Percentiles rank a stretch among this genome's conserved stretches.
Conservation (phyloP, 1,284 basidiomycete species). For the Leccinum huronense region DNA sequence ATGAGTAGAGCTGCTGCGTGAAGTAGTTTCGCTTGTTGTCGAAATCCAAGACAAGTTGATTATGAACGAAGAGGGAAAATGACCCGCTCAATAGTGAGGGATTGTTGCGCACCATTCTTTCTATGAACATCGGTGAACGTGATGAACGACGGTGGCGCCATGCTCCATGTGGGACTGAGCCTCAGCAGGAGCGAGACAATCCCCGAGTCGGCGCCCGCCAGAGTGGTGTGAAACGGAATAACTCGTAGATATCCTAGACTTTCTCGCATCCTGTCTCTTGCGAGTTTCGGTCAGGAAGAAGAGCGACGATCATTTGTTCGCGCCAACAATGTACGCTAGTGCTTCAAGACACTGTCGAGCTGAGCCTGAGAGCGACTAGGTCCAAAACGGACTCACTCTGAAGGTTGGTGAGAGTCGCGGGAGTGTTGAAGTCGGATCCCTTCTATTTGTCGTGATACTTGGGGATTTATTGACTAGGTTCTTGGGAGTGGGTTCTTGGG, state of each 20-base stretch:
- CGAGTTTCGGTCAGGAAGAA: constrained; percentile 83
- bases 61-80: constrained; percentile 94
- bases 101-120: constrained; percentile 98
- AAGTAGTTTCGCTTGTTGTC: constrained; percentile 99
- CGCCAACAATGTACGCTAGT: constrained; percentile 79
- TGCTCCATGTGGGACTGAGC: constrained; percentile 79
- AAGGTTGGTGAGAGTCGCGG: constrained; percentile 57
- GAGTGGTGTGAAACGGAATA: constrained; percentile 81
- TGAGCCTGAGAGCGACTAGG: constrained; percentile 69
- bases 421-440: constrained; percentile 51
- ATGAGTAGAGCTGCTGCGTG: constrained; percentile 89
- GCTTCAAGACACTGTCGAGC: constrained; percentile 78
- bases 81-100: constrained; percentile 98
- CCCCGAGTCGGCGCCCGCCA: constrained; percentile 78
- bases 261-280: constrained; percentile 68
- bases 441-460: constrained; percentile 74
- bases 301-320: constrained; percentile 79
- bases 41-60: constrained; percentile 96
- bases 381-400: constrained; percentile 87
- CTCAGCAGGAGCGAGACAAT: constrained; percentile 82
- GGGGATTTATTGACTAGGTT: constrained; percentile 48
- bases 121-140: constrained; percentile 93
- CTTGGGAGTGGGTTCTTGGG: constrained; percentile 45
- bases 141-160: constrained; percentile 88
- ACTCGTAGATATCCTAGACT: constrained; percentile 82